Percentiles rank a stretch among this genome's conserved stretches.
Conservation (phyloP, 2,329 filamentous ascomycete species). For the Venturia effusa region DNA sequence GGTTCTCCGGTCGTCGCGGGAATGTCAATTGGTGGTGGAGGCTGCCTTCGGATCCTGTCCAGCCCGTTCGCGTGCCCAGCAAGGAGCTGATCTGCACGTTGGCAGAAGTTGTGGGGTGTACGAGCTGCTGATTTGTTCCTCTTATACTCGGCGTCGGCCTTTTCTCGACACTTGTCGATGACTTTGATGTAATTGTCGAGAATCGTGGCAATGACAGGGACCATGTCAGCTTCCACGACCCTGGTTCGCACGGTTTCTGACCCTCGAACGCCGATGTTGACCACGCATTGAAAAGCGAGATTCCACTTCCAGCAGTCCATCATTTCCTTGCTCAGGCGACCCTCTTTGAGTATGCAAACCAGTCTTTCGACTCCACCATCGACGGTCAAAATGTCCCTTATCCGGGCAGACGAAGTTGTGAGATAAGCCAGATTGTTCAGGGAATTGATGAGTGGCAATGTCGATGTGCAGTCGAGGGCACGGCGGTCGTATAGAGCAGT, state of each 20-base stretch:
- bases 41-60: slow-evolving; percentile 51
- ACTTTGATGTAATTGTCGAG: slow-evolving; percentile 98
- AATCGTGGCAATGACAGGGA: slow-evolving; percentile 95
- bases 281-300: slow-evolving; percentile 94
- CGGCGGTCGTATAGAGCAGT: slow-evolving; percentile 95
- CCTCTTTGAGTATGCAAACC: slow-evolving; percentile 96
- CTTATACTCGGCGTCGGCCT: slow-evolving; percentile 70
- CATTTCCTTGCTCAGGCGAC: slow-evolving; percentile 83
- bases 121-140: slow-evolving; percentile 31
- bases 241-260: slow-evolving; percentile 89
- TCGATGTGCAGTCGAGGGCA: slow-evolving; percentile 96
- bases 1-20: slow-evolving; percentile 44
- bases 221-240: slow-evolving; percentile 97
- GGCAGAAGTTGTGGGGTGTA: background rate
- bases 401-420: slow-evolving; percentile 93
- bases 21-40: slow-evolving; percentile 77
- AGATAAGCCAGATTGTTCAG: slow-evolving; percentile 98
- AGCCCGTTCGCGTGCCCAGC: background rate
- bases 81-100: background rate
- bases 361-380: slow-evolving; percentile 96
- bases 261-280: slow-evolving; percentile 94
- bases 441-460: slow-evolving; percentile 93
- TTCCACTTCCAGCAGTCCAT: slow-evolving; percentile 99
- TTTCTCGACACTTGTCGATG: slow-evolving; percentile 81
- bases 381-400: slow-evolving; percentile 93